Evolutionary conservation across 805 yeast genomes (phyloP), one percentile per base, ranked within the genome.

Genomic region (Suhomyces sp.): DNA sequence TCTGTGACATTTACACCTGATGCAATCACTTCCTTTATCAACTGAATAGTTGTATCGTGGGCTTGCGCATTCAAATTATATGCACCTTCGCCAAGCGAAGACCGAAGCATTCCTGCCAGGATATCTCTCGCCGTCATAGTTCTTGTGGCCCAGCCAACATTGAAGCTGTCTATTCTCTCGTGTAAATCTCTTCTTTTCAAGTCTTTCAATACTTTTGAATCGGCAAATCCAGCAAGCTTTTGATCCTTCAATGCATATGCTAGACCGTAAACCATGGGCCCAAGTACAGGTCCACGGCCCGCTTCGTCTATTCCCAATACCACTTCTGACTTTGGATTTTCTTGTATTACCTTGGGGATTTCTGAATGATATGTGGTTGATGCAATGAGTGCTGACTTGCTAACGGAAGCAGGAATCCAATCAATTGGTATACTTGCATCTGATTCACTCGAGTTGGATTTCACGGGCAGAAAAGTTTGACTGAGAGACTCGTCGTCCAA

Each of bases 281-380:
- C 99, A 41, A 96, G 63, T 0, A 96, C 97, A 0, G 99, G 99
- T 0, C 99, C 99, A 59, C 99, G 79, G 0, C 99, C 99, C 0
- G 99, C 99, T 67, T 94, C 99, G 68, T 94, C 99, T 1, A 94
- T 96, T 1, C 99, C 99, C 9, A 94, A 69, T 7, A 85, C 77
- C 1, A 85, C 79, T 0, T 79, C 74, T 10, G 68, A 73, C 1
- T 59, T 53, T 1, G 74, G 71, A 41, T 71, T 56, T 10, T 62
- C 63, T 10, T 51, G 33, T 17, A 82, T 64, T 7, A 45, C 54
- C 2, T 44, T 48, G 0, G 91, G 91, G 2, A 85, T 69, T 0
- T 68, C 71, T 0, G 88, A 77, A 42, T 67, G 71, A 60, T 75
- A 81, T 0, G 88, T 79, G 13, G 77, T 64, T 1, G 88, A 74